phyloP scores from a whole-genome alignment of 768 basidiomycete genomes.

The Mycena epipterygia region DNA sequence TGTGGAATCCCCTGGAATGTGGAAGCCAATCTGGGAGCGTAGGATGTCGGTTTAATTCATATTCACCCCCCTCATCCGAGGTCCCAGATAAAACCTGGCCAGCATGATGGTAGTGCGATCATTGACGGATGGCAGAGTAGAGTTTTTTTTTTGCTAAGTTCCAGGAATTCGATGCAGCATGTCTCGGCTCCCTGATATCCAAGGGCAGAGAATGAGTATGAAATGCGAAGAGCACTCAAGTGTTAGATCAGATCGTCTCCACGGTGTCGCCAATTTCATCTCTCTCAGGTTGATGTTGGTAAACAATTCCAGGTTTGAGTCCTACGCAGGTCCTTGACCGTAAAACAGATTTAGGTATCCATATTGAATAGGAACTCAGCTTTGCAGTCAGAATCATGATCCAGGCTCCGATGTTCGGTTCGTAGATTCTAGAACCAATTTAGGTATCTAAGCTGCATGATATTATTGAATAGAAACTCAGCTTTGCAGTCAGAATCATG shows the following conservation, averaged over 20 bases:
- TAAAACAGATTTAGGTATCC: background rate
- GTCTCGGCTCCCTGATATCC: no score
- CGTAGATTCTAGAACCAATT: no score
- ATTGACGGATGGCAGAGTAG: background rate
- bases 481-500: no score
- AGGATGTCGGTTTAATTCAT: background rate
- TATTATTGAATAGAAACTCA: no score
- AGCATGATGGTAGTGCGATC: background rate
- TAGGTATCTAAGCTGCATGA: no score
- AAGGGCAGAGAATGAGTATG: no score
- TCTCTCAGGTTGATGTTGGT: no score
- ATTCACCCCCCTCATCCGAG: slow-evolving; percentile 7
- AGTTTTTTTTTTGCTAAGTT: background rate
- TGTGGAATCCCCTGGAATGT: background rate
- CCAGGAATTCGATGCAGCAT: no score
- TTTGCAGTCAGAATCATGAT: no score
- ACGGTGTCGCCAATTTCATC: background rate
- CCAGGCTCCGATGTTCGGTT: no score
- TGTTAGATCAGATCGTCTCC: background rate
- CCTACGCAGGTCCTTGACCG: background rate
- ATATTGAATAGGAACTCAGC: no score
- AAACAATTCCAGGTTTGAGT: background rate
- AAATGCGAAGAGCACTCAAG: no score
- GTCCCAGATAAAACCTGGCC: background rate
- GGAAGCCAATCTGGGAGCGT: background rate